phyloP scores from a whole-genome alignment of 805 yeast genomes.

The Ogataea paradorogensis region DNA sequence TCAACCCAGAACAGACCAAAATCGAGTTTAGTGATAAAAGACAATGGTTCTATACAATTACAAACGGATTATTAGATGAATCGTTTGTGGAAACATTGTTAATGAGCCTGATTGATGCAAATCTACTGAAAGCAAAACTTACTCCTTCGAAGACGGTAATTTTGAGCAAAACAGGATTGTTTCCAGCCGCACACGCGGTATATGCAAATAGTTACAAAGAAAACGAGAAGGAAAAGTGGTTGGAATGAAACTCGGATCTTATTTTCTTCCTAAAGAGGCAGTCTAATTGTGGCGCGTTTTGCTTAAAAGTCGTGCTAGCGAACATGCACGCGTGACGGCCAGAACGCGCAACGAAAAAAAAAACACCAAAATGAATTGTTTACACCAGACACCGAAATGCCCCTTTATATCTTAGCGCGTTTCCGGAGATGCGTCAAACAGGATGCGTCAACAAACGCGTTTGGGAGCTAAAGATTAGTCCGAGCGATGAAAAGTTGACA shows the following conservation, averaged over 20 bases:
- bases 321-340: conserved; percentile 1
- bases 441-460: conserved; percentile 8
- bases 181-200: conserved; percentile 26
- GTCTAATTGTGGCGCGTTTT: conserved; percentile 1
- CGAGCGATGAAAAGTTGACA: background rate
- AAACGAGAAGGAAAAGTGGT: conserved; percentile 30
- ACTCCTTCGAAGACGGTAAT: conserved; percentile 26
- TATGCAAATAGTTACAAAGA: conserved; percentile 21
- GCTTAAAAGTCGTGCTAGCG: background rate
- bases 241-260: conserved; percentile 18
- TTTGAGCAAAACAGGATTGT: conserved; percentile 29
- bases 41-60: conserved; percentile 19
- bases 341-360: background rate
- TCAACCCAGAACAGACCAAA: conserved; percentile 10
- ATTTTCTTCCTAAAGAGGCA: background rate
- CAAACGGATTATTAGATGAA: conserved; percentile 32
- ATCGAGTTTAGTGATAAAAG: conserved; percentile 5
- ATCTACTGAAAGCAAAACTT: conserved; percentile 51
- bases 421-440: conserved; percentile 1
- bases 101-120: conserved; percentile 51
- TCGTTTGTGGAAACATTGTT: conserved; percentile 47
- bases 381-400: conserved; percentile 1
- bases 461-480: background rate
- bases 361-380: background rate
- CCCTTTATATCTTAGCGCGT: conserved; percentile 6